Conservation (phyloP, 2,329 filamentous ascomycete species). For the Fusarium redolens region DNA sequence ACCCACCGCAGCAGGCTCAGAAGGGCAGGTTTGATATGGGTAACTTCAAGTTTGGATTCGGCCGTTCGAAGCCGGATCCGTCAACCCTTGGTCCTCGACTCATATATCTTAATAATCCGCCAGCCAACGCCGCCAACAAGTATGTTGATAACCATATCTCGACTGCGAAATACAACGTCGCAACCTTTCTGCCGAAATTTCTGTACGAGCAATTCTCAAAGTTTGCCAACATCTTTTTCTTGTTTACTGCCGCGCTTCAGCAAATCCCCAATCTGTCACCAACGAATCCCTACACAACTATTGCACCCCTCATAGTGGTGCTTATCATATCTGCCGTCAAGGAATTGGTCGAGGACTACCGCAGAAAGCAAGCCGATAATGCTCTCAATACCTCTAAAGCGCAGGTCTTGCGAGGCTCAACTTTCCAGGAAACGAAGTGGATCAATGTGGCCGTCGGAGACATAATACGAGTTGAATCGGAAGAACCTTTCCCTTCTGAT, state of each 20-base stretch:
- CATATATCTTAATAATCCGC: conserved; percentile 96
- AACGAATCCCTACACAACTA: conserved; percentile 95
- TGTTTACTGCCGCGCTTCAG: conserved; percentile 94
- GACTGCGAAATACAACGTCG: conserved; percentile 95
- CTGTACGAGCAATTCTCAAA: conserved; percentile 98
- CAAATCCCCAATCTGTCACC: conserved; percentile 96
- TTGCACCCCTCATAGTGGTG: conserved; percentile 91
- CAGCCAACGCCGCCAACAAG: conserved; percentile 88
- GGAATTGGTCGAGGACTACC: conserved; percentile 92
- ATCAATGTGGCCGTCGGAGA: conserved; percentile 93
- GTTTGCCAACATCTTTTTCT: conserved; percentile 99
- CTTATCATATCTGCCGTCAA: conserved; percentile 95
- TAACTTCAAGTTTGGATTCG: conserved; percentile 94
- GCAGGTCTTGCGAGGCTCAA: conserved; percentile 82
- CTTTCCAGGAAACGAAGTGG: conserved; percentile 90
- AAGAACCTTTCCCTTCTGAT: conserved; percentile 94
- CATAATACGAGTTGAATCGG: conserved; percentile 91
- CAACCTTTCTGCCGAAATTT: conserved; percentile 96
- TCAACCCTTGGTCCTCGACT: conserved; percentile 91
- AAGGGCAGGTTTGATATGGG: conserved; percentile 69
- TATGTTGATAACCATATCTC: conserved; percentile 98
- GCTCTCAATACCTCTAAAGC: conserved; percentile 90
- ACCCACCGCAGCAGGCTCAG: conserved; percentile 49
- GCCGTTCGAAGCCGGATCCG: conserved; percentile 84
- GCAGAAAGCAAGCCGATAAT: conserved; percentile 87